Evolutionary conservation across 192 early-diverging fungal genomes (phyloP), one percentile per base, ranked within the genome.

Genomic region (Dispira simplex): DNA sequence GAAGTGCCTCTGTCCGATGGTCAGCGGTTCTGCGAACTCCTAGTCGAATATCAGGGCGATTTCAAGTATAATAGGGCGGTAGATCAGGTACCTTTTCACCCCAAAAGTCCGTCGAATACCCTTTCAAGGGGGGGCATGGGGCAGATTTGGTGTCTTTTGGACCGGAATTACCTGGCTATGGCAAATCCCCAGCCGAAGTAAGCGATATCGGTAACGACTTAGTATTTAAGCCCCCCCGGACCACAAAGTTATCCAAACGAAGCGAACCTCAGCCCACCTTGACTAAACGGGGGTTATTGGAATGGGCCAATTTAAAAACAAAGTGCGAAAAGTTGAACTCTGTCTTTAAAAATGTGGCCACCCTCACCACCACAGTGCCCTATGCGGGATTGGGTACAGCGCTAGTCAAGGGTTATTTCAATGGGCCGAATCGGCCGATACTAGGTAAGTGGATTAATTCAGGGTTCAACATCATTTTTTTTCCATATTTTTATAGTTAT

Each of bases 321-420:
- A 26, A 56, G 1, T 56, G 54, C 20, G 20, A 56, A 13, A 13
- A 18, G 23, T 27, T 56, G 13, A 10, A 18, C 54, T 14, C 20
- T 18, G 20, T 2, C 25, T 56, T 25, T 26, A 26, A 20, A 3
- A 10, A 10, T 8, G 54, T 56, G 20, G 3, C 27, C n/a, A 56
- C 54, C 2, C 25, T 56, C n/a, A 25, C 54, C 54, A 4, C 54
- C 54, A 56, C 2, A 3, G 16, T 26, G 13, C 25, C 75, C n/a
- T 85, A 83, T 67, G 78, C 80, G 8, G 77, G 75, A 8, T 71
- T 95, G 18, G 92, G 90, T 11, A 79, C 80, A 28, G 74, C 79
- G 3, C 69, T 80, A 16, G 79, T 71, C 5, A 60, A 67, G 0
- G 92, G 90, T 14, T 84, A 91, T 63, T 95, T 91, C 68, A 68